These are phyloP conservation scores for Globisporangium spiculum DNA, from an alignment of 352 stramenopile species.

Conservation along the genomic window DNA sequence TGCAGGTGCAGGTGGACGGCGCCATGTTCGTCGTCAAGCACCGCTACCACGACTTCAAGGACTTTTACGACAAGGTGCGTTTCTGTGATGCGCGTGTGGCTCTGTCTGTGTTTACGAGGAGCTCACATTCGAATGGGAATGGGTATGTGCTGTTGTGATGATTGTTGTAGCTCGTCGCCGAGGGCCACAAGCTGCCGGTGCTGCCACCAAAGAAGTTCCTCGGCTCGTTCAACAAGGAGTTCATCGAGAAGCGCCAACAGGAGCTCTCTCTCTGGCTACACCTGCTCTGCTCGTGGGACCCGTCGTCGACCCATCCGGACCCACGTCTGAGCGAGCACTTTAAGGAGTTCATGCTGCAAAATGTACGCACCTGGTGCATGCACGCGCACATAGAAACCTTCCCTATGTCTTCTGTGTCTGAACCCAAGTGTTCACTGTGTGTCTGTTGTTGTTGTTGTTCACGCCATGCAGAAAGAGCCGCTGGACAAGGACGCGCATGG, in stretches of 20 bases:
- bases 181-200: conserved; percentile 75
- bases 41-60: conserved; percentile 88
- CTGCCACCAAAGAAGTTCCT: conserved; percentile 89
- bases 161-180: conserved; percentile 50
- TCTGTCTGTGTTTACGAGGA: not conserved
- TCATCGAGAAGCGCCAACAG: conserved; percentile 87
- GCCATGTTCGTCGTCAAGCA: conserved; percentile 81
- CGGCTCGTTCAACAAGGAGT: conserved; percentile 88
- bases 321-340: conserved; percentile 70
- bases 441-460: not conserved
- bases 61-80: conserved; percentile 80
- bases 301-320: conserved; percentile 54
- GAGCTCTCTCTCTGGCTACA: conserved; percentile 87
- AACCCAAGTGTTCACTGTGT: not conserved
- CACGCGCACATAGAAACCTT: not conserved
- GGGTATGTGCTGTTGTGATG: not conserved
- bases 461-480: conserved; percentile 58
- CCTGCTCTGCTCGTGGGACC: conserved; percentile 73
- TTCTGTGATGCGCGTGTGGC: not conserved
- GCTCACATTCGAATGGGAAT: not conserved
- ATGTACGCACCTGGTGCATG: conserved; percentile 34
- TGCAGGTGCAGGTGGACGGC: conserved; percentile 74
- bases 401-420: not conserved
- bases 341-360: conserved; percentile 76
- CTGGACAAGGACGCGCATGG: conserved; percentile 53